Base-by-base conservation (phyloP, 2,329 filamentous ascomycete species). In the Trichophaea hybrida region DNA sequence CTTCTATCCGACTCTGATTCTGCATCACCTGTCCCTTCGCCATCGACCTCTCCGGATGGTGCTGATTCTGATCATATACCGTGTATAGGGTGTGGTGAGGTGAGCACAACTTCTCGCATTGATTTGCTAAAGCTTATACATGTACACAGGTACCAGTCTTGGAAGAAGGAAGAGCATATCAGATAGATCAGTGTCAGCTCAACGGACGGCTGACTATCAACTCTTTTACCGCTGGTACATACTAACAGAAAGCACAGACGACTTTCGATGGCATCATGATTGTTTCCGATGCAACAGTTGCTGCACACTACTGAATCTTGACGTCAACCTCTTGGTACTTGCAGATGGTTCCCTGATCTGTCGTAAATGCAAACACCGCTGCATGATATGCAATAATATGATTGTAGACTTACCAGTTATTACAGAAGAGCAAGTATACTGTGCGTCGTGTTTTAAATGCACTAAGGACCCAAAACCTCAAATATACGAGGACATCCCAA, bases 221-320 rank as follows among this genome's bases (percentile, higher is more conserved):
- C n/a, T n/a, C n/a, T n/a, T n/a, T n/a, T n/a, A n/a, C n/a, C n/a
- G n/a, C n/a, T n/a, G 66, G 66, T 55, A 35, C 43, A 51, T 52
- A 43, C 53, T 58, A 65, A 24, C 24, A 24, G 24, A 71, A 71
- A 61, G 69, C 67, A 53, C 68, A 95, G 90, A 90, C 72, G 90
- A 90, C 64, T 93, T 94, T 73, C 82, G 91, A 79, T 97, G 91
- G 93, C 93, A 98, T 78, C 87, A 97, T 70, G 87, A 96, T 75
- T 98, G 93, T 77, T 98, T 98, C 75, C 86, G 89, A 71, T 97
- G 91, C 79, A 93, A 95, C 73, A 93, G 87, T 59, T 98, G 91
- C 77, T 82, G 83, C 70, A 96, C 90, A 62, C 83, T 96, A 59
- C 88, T 98, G 74, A 93, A 98, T 75, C 97, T 91, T 63, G 91